These are phyloP conservation scores for Cyanidioschyzon merolae DNA, from an alignment of 23 red algal species.

Conservation along the genomic window DNA sequence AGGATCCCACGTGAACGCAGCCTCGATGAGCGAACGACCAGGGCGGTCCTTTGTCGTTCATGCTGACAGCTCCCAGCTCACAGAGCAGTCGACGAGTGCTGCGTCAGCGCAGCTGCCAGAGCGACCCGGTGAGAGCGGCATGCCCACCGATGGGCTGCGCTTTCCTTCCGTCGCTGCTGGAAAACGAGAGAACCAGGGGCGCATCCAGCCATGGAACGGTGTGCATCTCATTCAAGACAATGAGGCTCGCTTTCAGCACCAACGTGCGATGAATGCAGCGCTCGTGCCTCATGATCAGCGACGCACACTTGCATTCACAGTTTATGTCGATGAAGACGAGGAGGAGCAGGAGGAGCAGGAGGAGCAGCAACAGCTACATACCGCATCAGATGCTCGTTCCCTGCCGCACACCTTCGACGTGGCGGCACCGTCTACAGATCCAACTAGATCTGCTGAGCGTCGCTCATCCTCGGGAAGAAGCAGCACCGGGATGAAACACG, in stretches of 20 bases:
- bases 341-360: not conserved
- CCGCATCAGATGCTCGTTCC: no score
- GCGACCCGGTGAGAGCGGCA: not conserved
- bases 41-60: not conserved
- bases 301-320: not conserved
- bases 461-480: no score
- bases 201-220: conserved; percentile 7
- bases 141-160: not conserved
- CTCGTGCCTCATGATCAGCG: not conserved
- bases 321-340: not conserved
- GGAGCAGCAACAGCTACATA: no score
- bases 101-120: not conserved
- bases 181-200: conserved; percentile 1
- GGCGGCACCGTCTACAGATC: no score
- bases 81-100: not conserved
- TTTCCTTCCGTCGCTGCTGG: not conserved
- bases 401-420: no score
- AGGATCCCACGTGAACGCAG: not conserved
- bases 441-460: no score
- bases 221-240: not conserved
- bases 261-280: not conserved
- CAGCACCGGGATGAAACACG: no score
- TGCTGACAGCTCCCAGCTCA: not conserved
- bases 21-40: not conserved
- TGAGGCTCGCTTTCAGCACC: not conserved